Conservation (phyloP, 2,329 filamentous ascomycete species). For the Penicillium sp. region DNA sequence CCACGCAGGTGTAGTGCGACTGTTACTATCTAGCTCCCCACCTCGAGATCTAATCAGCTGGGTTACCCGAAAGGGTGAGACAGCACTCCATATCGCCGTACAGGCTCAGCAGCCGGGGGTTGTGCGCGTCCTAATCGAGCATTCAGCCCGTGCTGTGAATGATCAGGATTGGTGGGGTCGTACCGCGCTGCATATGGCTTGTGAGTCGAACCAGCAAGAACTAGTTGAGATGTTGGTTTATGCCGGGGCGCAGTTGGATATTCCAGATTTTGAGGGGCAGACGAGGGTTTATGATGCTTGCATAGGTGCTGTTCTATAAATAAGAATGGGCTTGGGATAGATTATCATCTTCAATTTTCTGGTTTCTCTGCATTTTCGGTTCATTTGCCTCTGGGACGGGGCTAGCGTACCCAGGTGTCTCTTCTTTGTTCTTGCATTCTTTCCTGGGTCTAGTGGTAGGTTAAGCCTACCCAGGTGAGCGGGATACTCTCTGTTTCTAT, state of each 20-base stretch:
- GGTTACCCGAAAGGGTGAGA: constrained; percentile 1
- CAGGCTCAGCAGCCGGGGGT: neutral
- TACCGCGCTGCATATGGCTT: constrained; percentile 8
- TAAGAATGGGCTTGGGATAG: neutral
- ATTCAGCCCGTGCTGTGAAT: constrained; percentile 3
- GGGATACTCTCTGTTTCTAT: neutral
- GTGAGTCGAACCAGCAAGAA: constrained; percentile 7
- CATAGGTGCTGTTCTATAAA: neutral
- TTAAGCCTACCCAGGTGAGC: neutral
- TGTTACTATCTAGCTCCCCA: neutral
- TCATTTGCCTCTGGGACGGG: neutral
- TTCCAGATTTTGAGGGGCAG: constrained; percentile 9
- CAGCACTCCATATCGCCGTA: constrained; percentile 5
- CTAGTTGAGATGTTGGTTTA: constrained; percentile 7
- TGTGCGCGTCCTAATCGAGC: neutral
- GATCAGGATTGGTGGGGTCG: constrained; percentile 1
- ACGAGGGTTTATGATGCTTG: constrained; percentile 6
- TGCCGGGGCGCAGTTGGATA: constrained; percentile 8
- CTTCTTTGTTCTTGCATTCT: neutral
- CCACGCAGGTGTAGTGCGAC: neutral
- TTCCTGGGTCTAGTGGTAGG: neutral
- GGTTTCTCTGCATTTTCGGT: neutral
- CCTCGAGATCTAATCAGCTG: neutral
- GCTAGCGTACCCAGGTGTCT: neutral
- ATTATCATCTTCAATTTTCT: neutral